Evolutionary conservation across 139 green algal genomes (phyloP), one percentile per base, ranked within the genome.

Genomic region (Chlamydomonas sp.): DNA sequence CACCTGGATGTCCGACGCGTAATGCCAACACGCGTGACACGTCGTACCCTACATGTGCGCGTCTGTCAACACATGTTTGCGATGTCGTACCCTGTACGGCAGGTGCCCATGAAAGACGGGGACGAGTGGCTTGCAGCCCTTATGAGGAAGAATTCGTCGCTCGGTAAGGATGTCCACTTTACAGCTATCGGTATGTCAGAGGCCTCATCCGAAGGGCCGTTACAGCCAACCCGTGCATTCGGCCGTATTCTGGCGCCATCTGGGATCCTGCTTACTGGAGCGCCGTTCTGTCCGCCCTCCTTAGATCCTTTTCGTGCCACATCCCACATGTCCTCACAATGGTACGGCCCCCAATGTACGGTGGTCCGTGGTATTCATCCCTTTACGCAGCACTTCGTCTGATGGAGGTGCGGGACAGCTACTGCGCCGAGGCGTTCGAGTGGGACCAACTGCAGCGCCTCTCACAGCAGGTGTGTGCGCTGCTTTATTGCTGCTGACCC

Each of bases 351-450:
- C 31, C 31, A 49, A 49, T 49, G 31, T 49, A 49, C 31, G 31
- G 31, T 49, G 31, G 31, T 49, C 31, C 31, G 31, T 49, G 31
- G 31, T 49, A 49, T 49, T 49, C 31, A 49, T 49, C 31, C 31
- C 31, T 49, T 49, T 31, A 7, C 67, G 78, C 92, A 96, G 95
- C 89, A 0, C 60, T 96, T 72, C 89, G 96, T 0, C 84, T 98
- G 14, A 95, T 97, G 90, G 95, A 98, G 78, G 96, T 98, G 58
- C 90, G 96, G 1, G 68, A 78, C 17, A 92, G 91, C 0, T 98
- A 98, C 84, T 87, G 85, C 17, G 64, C 81, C n/a, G 86, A 94
- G 61, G 95, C 97, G 68, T 98, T 98, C 91, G 96, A 98, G 91
- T 98, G 93, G 95, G 88, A 96, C 49, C 91, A 94, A 7, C 62